These are phyloP conservation scores for Passalora sequoiae DNA, from an alignment of 2,329 filamentous ascomycete genomes.

Conservation along the genomic window DNA sequence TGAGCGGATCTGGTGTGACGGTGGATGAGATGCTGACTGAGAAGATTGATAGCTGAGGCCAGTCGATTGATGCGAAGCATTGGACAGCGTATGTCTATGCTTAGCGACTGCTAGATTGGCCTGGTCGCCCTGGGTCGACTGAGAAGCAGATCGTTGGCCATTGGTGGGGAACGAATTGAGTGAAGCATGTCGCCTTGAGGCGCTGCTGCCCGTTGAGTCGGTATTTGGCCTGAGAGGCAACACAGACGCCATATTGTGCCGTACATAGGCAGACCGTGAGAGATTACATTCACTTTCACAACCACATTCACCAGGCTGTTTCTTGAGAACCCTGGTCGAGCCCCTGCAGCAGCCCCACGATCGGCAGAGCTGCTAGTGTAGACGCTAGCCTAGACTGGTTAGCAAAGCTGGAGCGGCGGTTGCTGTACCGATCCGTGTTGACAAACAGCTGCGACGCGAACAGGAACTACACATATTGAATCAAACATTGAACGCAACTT, in stretches of 20 bases:
- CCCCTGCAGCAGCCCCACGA: slow-evolving; percentile 1
- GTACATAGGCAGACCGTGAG: no score
- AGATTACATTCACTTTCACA: no score
- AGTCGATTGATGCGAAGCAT: slow-evolving; percentile 34
- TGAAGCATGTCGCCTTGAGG: slow-evolving; percentile 36
- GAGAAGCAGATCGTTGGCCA: slow-evolving; percentile 19
- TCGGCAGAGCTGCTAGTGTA: background rate
- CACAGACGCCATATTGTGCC: slow-evolving; percentile 30
- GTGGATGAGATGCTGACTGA: slow-evolving; percentile 9
- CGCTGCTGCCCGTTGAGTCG: slow-evolving; percentile 23
- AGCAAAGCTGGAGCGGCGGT: no score
- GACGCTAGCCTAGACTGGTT: no score
- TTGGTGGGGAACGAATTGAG: slow-evolving; percentile 40
- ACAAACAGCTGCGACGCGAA: slow-evolving; percentile 1
- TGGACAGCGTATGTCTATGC: slow-evolving; percentile 34
- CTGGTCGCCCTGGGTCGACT: slow-evolving; percentile 11
- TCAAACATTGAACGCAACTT: no score
- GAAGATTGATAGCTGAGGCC: slow-evolving; percentile 19
- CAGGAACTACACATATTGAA: background rate
- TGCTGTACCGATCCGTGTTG: background rate
- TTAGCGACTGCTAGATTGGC: slow-evolving; percentile 9
- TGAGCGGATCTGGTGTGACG: slow-evolving; percentile 5
- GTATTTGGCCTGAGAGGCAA: slow-evolving; percentile 29
- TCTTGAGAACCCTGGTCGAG: background rate
- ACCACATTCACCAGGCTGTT: background rate